Evolutionary conservation across 2,329 filamentous ascomycete species (phyloP).

Genomic region (Pseudocercospora fuligena): DNA sequence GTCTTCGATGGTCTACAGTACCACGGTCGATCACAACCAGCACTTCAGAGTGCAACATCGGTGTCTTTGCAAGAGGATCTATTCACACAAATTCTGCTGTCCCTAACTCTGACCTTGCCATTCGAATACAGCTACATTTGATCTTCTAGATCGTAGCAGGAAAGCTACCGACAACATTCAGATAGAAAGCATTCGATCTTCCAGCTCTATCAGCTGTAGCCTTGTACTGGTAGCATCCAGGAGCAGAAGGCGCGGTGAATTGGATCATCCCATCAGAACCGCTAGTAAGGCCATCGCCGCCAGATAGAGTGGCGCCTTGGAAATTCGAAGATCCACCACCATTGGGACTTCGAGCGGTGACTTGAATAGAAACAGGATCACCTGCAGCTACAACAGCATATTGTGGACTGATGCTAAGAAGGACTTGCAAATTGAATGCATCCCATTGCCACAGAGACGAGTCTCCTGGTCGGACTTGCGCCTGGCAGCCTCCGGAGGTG

Average conservation of each 20-base stretch:
- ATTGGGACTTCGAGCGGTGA: neutral
- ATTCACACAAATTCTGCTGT: too few relatives aligned
- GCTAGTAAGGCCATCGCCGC: conserved; percentile 6
- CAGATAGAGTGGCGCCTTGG: conserved; percentile 18
- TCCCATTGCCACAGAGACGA: conserved; percentile 16
- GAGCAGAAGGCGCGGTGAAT: conserved; percentile 20
- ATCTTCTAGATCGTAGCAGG: neutral
- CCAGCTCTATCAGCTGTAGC: conserved; percentile 14
- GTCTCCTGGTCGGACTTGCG: conserved; percentile 7
- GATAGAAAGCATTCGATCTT: conserved; percentile 23
- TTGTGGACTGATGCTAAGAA: neutral
- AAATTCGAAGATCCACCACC: neutral
- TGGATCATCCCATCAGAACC: conserved; percentile 17
- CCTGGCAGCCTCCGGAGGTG: conserved; percentile 24
- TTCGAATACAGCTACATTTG: too few relatives aligned
- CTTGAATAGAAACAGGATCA: neutral
- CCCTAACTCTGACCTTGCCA: too few relatives aligned
- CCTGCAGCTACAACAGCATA: conserved; percentile 6
- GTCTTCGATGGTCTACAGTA: too few relatives aligned
- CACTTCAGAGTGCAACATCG: too few relatives aligned
- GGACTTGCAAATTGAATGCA: conserved; percentile 14
- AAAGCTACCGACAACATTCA: conserved; percentile 15
- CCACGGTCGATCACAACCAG: too few relatives aligned
- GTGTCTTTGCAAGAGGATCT: too few relatives aligned
- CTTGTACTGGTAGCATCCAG: conserved; percentile 30